Percentiles rank a stretch among this genome's conserved stretches.
phyloP scores from a whole-genome alignment of 257 asterid species.

The Scutellaria baicalensis region DNA sequence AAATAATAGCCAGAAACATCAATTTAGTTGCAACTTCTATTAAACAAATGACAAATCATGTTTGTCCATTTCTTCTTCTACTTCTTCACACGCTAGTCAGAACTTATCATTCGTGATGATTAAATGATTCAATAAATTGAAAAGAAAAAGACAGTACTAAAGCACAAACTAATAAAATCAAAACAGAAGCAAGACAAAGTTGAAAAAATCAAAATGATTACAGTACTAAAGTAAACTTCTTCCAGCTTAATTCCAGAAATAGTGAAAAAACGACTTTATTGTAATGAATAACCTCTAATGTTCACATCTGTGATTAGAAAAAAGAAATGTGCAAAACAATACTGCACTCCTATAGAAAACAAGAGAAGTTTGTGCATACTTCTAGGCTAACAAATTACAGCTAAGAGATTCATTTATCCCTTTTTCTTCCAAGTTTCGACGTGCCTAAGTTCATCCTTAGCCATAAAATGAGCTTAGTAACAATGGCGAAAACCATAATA shows the following conservation, averaged over 20 bases:
- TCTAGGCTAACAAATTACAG: neutral
- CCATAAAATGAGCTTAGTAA: neutral
- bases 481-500: neutral
- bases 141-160: neutral
- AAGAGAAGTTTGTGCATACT: neutral
- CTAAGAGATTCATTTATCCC: neutral
- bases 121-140: neutral
- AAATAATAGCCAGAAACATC: neutral
- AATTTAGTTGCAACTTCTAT: neutral
- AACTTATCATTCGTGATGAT: neutral
- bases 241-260: neutral
- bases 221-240: too few relatives aligned
- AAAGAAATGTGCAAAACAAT: neutral
- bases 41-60: neutral
- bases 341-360: neutral
- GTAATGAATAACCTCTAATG: neutral
- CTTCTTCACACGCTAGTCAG: neutral
- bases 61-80: neutral
- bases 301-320: neutral
- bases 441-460: neutral
- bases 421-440: neutral
- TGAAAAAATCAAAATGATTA: neutral
- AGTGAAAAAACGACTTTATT: neutral
- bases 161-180: neutral
- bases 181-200: neutral